Evolutionary conservation across 2,329 filamentous ascomycete species (phyloP), one percentile per base, ranked within the genome.

Genomic region (Xylaria sp.): DNA sequence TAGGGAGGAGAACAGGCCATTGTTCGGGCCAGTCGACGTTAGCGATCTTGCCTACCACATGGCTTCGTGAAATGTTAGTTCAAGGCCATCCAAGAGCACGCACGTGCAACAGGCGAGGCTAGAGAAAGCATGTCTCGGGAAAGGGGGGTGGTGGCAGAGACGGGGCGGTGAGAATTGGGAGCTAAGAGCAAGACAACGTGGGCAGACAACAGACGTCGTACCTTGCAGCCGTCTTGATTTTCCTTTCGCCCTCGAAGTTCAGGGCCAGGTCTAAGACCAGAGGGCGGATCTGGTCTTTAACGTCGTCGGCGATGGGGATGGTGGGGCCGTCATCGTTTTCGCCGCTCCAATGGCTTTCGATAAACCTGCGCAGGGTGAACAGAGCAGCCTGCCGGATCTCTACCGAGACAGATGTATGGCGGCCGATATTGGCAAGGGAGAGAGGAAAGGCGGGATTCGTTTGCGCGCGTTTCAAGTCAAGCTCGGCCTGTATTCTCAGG

Each of bases 21-120:
- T 94, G 86, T 63, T 97, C 92, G 56, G 95, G 95, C 74, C 96
- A 98, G 80, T 99, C 95, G 72, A 89, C 87, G 67, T 89, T 90
- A 60, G 95, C 95, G 70, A 99, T 96, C 80, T 97, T 98, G 81
- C 93, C 94, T 65, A 97, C 92, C 4, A 90, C 85, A 69, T 84
- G 87, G 76, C 87, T 57, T 61, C 17, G 33, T 38, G 15, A 17
- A 14, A 21, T 28, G 64, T 66, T 17, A 69, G 61, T 43, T 14
- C 56, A 7, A 54, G 31, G n/a, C 46, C 14, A 47, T 9, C 11
- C 19, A 21, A 21, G 33, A 61, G 33, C 35, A 43, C 9, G 42
- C 1, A 12, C n/a, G 33, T 25, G 17, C 28, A 14, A 47, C 5
- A 28, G 21, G 25, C 50, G 43, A 19, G 21, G 54, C 12, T 21